phyloP scores from a whole-genome alignment of 1,284 basidiomycete species.

The Chondrostereum purpureum region DNA sequence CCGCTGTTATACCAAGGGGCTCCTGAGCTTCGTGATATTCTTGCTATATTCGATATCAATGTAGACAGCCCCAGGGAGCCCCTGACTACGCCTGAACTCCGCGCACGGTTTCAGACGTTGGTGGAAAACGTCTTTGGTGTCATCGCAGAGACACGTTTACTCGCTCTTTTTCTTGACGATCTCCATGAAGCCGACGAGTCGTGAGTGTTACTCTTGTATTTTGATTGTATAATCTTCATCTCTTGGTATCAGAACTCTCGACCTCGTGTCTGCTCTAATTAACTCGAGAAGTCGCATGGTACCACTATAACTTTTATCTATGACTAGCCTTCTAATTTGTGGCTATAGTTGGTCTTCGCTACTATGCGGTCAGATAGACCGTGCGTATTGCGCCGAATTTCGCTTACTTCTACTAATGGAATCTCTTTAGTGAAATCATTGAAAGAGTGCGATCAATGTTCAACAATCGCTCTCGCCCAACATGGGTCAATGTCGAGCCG shows the following conservation, averaged over 20 bases:
- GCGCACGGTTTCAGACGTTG: slow-evolving; percentile 60
- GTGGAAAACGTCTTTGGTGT: slow-evolving; percentile 64
- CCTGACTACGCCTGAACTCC: slow-evolving; percentile 50
- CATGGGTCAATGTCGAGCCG: slow-evolving; percentile 61
- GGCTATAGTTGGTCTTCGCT: slow-evolving; percentile 51
- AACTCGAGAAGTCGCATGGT: slow-evolving; percentile 63
- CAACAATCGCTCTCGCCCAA: slow-evolving; percentile 44
- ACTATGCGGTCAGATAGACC: slow-evolving; percentile 55
- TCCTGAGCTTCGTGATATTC: slow-evolving; percentile 58
- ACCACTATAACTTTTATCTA: slow-evolving; percentile 12
- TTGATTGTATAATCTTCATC: slow-evolving; percentile 9
- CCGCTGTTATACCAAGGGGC: slow-evolving; percentile 64
- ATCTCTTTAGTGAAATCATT: slow-evolving; percentile 34
- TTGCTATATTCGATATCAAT: slow-evolving; percentile 46
- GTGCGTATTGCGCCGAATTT: too few relatives aligned
- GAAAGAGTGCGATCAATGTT: slow-evolving; percentile 53
- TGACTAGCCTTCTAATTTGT: slow-evolving; percentile 3
- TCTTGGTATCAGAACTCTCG: slow-evolving; percentile 43
- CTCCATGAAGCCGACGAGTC: slow-evolving; percentile 67
- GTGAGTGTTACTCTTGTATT: slow-evolving; percentile 27
- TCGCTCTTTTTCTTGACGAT: slow-evolving; percentile 66
- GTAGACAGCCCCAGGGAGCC: slow-evolving; percentile 46
- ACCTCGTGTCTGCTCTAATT: slow-evolving; percentile 54
- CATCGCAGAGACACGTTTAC: slow-evolving; percentile 58
- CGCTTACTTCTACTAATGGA: too few relatives aligned